phyloP scores from a whole-genome alignment of 495 filamentous ascomycete genomes.

The Chaetomidium leptoderma region DNA sequence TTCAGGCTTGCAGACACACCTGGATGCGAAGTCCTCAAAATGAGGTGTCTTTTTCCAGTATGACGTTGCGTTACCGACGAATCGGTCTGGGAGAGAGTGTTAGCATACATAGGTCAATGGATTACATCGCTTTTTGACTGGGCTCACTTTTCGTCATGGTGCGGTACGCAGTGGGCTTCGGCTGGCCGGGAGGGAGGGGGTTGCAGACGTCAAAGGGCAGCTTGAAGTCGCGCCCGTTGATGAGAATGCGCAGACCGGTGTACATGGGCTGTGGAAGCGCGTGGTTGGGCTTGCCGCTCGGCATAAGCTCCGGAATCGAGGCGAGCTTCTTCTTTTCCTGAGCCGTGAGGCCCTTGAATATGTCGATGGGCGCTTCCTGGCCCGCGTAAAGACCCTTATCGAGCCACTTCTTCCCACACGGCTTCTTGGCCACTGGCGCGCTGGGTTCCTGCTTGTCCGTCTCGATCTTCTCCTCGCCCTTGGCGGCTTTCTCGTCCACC shows the following conservation, averaged over 20 bases:
- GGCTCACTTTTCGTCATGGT: slow-evolving; percentile 78
- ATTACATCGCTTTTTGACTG: not conserved
- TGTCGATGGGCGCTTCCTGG: slow-evolving; percentile 59
- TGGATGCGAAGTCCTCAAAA: slow-evolving; percentile 64
- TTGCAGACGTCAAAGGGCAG: slow-evolving; percentile 86
- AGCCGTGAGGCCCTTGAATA: slow-evolving; percentile 52
- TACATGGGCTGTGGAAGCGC: slow-evolving; percentile 43
- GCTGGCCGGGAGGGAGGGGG: slow-evolving; percentile 76
- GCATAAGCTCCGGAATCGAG: slow-evolving; percentile 47
- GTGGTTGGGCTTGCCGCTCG: slow-evolving; percentile 38
- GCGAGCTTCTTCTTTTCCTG: slow-evolving; percentile 60
- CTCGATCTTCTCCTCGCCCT: not conserved
- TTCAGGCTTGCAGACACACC: slow-evolving; percentile 73
- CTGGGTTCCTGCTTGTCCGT: slow-evolving; percentile 38
- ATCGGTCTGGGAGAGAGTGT: slow-evolving; percentile 60
- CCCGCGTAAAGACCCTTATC: slow-evolving; percentile 84
- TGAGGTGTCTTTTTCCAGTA: slow-evolving; percentile 78
- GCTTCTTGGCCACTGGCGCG: slow-evolving; percentile 40
- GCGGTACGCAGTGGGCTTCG: slow-evolving; percentile 85
- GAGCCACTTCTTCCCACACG: slow-evolving; percentile 66
- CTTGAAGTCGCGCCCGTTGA: slow-evolving; percentile 71
- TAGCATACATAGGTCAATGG: not conserved
- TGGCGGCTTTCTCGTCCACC: slow-evolving; percentile 27
- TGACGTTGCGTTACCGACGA: slow-evolving; percentile 81
- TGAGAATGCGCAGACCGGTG: slow-evolving; percentile 51